Evolutionary conservation across 257 asterid species (phyloP).

Genomic region (Leptodermis oblonga): DNA sequence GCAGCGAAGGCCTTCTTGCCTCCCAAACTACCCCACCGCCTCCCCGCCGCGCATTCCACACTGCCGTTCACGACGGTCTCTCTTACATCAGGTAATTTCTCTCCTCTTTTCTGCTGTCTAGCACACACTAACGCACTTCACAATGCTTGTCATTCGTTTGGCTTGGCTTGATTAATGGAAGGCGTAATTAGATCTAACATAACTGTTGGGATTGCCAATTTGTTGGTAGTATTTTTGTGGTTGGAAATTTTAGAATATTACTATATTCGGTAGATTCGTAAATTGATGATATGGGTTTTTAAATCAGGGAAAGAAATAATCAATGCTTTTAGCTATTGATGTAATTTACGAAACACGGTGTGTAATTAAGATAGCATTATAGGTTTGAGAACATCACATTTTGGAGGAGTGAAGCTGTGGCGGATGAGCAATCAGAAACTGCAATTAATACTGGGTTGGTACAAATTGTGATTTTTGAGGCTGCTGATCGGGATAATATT

Average conservation of each 20-base stretch:
- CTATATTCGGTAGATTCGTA: background rate
- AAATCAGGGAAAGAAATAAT: background rate
- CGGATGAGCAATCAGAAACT: slow-evolving; percentile 52
- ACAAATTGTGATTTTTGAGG: slow-evolving; percentile 84
- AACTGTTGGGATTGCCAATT: background rate
- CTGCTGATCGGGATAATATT: slow-evolving; percentile 80
- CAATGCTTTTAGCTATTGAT: background rate
- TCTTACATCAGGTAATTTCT: slow-evolving; percentile 69
- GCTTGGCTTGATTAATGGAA: background rate
- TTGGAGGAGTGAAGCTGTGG: slow-evolving; percentile 75
- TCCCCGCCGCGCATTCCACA: slow-evolving; percentile 30
- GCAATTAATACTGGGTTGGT: slow-evolving; percentile 71
- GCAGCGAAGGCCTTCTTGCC: slow-evolving; percentile 88
- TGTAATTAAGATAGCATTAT: slow-evolving; percentile 20
- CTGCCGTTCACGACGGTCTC: slow-evolving; percentile 43
- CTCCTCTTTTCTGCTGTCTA: background rate
- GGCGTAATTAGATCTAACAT: slow-evolving; percentile 15
- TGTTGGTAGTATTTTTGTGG: background rate
- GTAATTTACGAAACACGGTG: background rate
- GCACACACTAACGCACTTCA: background rate
- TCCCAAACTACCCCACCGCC: slow-evolving; percentile 24
- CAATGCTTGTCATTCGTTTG: background rate
- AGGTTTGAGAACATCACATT: slow-evolving; percentile 93
- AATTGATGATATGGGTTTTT: background rate
- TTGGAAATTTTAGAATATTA: background rate